phyloP scores from a whole-genome alignment of 371 early-diverging fungal genomes.

The Mortierella sp. region DNA sequence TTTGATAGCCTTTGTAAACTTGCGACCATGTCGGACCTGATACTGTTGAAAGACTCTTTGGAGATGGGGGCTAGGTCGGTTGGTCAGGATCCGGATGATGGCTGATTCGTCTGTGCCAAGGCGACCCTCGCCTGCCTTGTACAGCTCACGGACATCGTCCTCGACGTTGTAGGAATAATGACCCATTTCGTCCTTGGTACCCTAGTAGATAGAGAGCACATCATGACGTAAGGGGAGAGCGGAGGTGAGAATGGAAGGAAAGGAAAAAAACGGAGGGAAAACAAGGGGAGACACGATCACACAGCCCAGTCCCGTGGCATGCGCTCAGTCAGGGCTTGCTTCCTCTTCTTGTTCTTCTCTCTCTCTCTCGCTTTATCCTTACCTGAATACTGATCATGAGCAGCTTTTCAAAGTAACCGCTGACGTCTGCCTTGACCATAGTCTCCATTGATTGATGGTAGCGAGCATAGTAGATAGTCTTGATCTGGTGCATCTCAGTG shows the following conservation, averaged over 20 bases:
- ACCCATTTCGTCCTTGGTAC: constrained; percentile 38
- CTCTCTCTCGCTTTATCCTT: background rate
- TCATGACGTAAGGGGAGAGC: too few relatives aligned
- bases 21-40: constrained; percentile 49
- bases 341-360: too few relatives aligned
- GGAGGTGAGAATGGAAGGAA: background rate
- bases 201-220: constrained; percentile 8
- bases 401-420: constrained; percentile 39
- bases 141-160: constrained; percentile 59
- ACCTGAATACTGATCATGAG: constrained; percentile 38
- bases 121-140: constrained; percentile 61
- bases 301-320: too few relatives aligned
- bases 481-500: constrained; percentile 45
- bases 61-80: constrained; percentile 56
- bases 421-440: constrained; percentile 27
- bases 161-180: constrained; percentile 42
- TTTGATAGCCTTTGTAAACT: constrained; percentile 58
- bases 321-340: too few relatives aligned
- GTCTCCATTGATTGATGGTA: constrained; percentile 31
- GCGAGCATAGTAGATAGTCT: constrained; percentile 22
- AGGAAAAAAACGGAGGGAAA: background rate
- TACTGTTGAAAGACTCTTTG: constrained; percentile 56
- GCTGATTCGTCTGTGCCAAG: constrained; percentile 59
- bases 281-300: too few relatives aligned
- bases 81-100: constrained; percentile 41